phyloP scores from a whole-genome alignment of 257 asterid species.

The Nyctanthes arbortristis region DNA sequence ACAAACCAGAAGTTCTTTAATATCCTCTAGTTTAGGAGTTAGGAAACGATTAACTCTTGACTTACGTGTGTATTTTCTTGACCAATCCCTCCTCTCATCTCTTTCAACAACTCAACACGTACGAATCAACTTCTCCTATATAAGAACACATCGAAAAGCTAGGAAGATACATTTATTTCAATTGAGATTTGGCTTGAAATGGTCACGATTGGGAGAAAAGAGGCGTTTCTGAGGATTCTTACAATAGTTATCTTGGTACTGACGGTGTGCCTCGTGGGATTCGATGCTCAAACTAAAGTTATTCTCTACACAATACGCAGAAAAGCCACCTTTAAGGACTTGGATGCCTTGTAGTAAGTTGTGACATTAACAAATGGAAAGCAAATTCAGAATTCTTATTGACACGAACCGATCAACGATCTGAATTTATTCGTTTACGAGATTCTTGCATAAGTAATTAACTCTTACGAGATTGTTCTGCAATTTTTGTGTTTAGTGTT shows the following conservation, averaged over 20 bases:
- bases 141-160: background rate
- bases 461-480: background rate
- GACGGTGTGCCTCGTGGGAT: conserved; percentile 49
- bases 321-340: conserved; percentile 56
- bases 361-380: no score
- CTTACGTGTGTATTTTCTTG: no score
- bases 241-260: conserved; percentile 32
- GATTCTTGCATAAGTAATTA: no score
- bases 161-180: background rate
- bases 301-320: conserved; percentile 32
- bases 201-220: conserved; percentile 27
- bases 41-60: no score
- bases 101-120: background rate
- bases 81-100: no score
- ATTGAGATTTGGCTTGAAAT: conserved; percentile 2
- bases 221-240: conserved; percentile 37
- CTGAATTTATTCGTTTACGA: no score
- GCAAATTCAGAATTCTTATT: no score
- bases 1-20: no score
- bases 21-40: no score
- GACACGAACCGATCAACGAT: no score
- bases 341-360: conserved; percentile 49
- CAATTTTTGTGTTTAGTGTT: conserved; percentile 24
- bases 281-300: conserved; percentile 55
- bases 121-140: background rate